Percentiles rank a stretch among this genome's conserved stretches.
These are phyloP conservation scores for Pseudogymnoascus sp. DNA, from an alignment of 2,329 filamentous ascomycete genomes.

Conservation along the genomic window DNA sequence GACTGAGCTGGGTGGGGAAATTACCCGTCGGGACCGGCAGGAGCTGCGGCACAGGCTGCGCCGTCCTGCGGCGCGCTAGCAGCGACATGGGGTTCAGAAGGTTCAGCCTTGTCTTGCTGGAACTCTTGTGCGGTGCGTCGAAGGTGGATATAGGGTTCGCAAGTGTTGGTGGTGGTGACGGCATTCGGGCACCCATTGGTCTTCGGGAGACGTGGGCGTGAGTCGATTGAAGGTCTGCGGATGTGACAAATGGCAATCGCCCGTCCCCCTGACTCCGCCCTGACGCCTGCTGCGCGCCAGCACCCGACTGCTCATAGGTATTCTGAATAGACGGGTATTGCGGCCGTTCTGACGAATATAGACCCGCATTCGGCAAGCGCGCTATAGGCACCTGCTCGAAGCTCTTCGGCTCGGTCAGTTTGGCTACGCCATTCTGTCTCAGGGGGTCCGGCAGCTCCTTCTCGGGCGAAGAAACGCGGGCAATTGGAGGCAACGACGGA, in stretches of 20 bases:
- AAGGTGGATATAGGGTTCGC: slow-evolving; percentile 16
- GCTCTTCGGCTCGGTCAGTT: not conserved
- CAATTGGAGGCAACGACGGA: slow-evolving; percentile 37
- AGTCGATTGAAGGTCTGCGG: slow-evolving; percentile 18
- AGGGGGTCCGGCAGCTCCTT: slow-evolving; percentile 13
- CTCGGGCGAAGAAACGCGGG: slow-evolving; percentile 29
- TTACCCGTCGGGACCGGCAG: slow-evolving; percentile 22
- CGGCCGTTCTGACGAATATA: not conserved
- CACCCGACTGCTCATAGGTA: slow-evolving; percentile 18
- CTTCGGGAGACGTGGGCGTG: slow-evolving; percentile 20
- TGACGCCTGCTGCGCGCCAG: slow-evolving; percentile 23
- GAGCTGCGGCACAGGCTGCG: slow-evolving; percentile 26
- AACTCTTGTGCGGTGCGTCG: slow-evolving; percentile 21
- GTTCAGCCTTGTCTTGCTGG: slow-evolving; percentile 27
- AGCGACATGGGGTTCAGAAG: slow-evolving; percentile 34
- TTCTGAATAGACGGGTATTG: slow-evolving; percentile 13
- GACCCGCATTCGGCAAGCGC: not conserved
- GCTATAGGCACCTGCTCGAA: not conserved
- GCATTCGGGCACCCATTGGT: slow-evolving; percentile 21
- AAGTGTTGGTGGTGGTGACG: slow-evolving; percentile 20
- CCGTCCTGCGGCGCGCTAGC: slow-evolving; percentile 27
- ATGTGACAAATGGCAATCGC: slow-evolving; percentile 17
- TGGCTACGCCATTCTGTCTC: slow-evolving; percentile 12
- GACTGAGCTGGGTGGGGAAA: slow-evolving; percentile 24
- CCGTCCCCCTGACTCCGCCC: slow-evolving; percentile 17